Evolutionary conservation across 2,329 filamentous ascomycete genomes (phyloP).

Genomic region (Fusarium palustre): DNA sequence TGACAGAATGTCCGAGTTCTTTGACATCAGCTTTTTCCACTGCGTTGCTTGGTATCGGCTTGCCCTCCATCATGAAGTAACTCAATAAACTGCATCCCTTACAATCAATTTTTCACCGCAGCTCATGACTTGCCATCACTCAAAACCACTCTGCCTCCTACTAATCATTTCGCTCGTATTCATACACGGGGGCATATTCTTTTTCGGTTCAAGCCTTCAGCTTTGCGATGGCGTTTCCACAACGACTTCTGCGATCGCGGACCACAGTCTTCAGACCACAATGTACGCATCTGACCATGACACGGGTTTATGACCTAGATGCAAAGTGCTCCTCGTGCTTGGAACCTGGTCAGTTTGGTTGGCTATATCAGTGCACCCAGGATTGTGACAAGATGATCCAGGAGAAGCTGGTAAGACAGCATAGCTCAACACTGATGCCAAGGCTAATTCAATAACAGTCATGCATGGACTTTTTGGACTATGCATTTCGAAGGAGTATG

Average conservation of each 20-base stretch:
- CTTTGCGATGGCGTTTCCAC: conserved; percentile 32
- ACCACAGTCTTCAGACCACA: conserved; percentile 46
- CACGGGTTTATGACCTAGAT: conserved; percentile 68
- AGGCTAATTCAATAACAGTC: conserved; percentile 38
- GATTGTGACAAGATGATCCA: conserved; percentile 64
- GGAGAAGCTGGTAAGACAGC: conserved; percentile 38
- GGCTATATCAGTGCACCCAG: conserved; percentile 79
- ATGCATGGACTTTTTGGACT: conserved; percentile 53
- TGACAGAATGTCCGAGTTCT: neutral
- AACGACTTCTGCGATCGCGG: conserved; percentile 14
- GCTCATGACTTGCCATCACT: neutral
- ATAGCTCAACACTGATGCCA: neutral
- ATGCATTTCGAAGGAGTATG: conserved; percentile 49
- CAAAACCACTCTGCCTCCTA: neutral
- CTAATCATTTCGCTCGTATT: neutral
- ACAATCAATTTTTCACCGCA: conserved; percentile 4
- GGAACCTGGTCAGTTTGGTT: conserved; percentile 69
- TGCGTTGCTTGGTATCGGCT: neutral
- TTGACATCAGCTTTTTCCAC: neutral
- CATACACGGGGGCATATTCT: neutral
- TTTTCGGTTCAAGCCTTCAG: neutral
- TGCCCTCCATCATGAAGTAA: conserved; percentile 16
- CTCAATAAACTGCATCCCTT: conserved; percentile 23
- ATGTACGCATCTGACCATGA: conserved; percentile 78
- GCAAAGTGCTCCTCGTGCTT: conserved; percentile 70